Percentiles rank a stretch among this genome's conserved stretches.
Conservation (phyloP, 192 early-diverging fungal genomes). For the Coemansia sp. region DNA sequence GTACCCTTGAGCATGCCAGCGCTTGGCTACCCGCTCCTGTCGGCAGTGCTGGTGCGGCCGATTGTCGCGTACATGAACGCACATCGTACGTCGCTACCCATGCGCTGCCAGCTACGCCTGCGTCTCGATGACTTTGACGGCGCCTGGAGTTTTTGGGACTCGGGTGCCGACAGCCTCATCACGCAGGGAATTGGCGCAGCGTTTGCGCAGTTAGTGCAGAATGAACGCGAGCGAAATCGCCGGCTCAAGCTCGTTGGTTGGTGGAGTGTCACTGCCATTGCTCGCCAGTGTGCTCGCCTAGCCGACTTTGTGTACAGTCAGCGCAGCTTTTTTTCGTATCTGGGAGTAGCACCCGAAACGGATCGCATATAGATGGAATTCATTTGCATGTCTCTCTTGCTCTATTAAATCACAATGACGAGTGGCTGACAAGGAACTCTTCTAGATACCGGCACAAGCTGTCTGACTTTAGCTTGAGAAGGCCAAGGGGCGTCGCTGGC, state of each 20-base stretch:
- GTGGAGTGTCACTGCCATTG: conserved; percentile 83
- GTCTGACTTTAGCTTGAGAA: conserved; percentile 42
- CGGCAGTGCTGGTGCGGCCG: conserved; percentile 84
- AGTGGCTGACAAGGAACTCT: conserved; percentile 16
- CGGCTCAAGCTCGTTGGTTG: conserved; percentile 85
- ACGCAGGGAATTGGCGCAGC: conserved; percentile 83
- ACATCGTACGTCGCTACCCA: conserved; percentile 80
- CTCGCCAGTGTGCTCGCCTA: conserved; percentile 67
- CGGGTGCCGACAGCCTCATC: conserved; percentile 71
- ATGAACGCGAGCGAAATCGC: conserved; percentile 80
- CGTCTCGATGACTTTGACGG: conserved; percentile 87
- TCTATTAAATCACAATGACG: neutral
- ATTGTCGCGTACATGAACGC: conserved; percentile 95
- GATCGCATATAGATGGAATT: conserved; percentile 22
- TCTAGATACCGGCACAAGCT: conserved; percentile 34
- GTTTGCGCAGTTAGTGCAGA: conserved; percentile 72
- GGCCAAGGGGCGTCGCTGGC: conserved; percentile 31
- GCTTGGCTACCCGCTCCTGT: conserved; percentile 74
- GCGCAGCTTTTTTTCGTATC: conserved; percentile 69
- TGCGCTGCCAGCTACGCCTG: conserved; percentile 79
- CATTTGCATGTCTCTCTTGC: neutral
- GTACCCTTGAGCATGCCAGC: conserved; percentile 69
- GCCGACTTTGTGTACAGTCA: conserved; percentile 74
- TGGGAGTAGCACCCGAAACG: conserved; percentile 25
- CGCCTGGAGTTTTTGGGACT: conserved; percentile 88